A percentile compares a stretch with the other conserved stretches of the same genome.
phyloP scores from a whole-genome alignment of 2,329 filamentous ascomycete genomes.

The Zymoseptoria pseudotritici region DNA sequence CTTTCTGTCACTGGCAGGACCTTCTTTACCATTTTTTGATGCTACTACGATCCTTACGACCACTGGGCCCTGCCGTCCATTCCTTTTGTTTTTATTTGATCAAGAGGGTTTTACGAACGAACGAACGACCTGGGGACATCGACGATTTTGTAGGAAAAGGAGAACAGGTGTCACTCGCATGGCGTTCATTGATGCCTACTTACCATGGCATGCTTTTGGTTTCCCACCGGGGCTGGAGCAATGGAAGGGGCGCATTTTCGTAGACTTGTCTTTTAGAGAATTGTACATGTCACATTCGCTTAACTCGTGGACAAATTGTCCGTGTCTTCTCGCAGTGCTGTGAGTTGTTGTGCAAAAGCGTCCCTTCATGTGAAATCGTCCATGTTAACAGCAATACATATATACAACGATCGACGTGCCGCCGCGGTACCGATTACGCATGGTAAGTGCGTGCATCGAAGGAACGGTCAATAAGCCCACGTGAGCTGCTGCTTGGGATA shows the following conservation, averaged over 20 bases:
- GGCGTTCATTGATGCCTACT: background rate
- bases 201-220: conserved; percentile 5
- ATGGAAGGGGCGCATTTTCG: background rate
- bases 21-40: background rate
- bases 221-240: background rate
- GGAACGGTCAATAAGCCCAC: background rate
- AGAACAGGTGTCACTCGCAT: background rate
- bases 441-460: background rate
- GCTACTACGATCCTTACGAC: conserved; percentile 16
- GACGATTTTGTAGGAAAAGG: background rate
- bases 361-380: background rate
- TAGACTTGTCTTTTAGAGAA: background rate
- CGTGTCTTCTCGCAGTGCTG: background rate
- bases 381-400: background rate
- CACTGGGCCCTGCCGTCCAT: conserved; percentile 23
- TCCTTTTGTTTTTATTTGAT: conserved; percentile 17
- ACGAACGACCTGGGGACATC: background rate
- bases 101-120: conserved; percentile 11
- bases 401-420: background rate
- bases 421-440: background rate
- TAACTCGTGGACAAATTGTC: background rate
- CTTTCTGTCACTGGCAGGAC: conserved; percentile 20
- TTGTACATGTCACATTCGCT: background rate
- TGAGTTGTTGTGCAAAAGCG: background rate
- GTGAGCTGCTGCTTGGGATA: background rate